Conservation (phyloP, 306 rosid genomes). For the cucumber (Cucumis sativus) region Cucumber_9930_V3 NC_026659.2:30696001-30696500, state of each 20-base stretch:
- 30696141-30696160: constrained; percentile 82
- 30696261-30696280: background rate
- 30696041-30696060: constrained; percentile 1
- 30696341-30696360: background rate
- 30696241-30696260: background rate
- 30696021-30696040: background rate
- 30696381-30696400: background rate
- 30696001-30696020: constrained; percentile 40
- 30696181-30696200: background rate
- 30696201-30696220: background rate
- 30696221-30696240: background rate
- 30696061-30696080: background rate
- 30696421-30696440: background rate
- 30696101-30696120: constrained; percentile 41
- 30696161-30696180: background rate
- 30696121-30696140: constrained; percentile 84
- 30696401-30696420: background rate
- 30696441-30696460: background rate
- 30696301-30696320: background rate
- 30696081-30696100: background rate
- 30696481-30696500: background rate
- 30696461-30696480: background rate
- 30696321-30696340: background rate
- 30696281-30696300: background rate
- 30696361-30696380: background rate